Base-by-base conservation (phyloP, 805 yeast genomes). In the Spathaspora gorwiae region DNA sequence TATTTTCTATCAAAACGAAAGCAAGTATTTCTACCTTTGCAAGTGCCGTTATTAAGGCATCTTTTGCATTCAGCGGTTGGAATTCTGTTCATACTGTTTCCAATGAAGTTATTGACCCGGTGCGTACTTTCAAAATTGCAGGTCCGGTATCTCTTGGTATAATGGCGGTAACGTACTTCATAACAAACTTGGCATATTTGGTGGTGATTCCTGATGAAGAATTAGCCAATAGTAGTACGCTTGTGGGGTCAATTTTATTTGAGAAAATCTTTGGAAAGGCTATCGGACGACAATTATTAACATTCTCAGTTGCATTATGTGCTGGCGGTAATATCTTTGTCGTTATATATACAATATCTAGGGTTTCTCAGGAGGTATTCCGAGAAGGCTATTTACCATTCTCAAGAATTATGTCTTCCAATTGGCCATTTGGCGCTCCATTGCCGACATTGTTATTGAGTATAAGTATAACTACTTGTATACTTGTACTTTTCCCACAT, bases 51-150 rank as follows among this genome's bases (percentile, higher is more conserved):
- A 70, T 81, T 19, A 78, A 77, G 52, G 80, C 84, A 1, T 69
- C 77, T 46, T 82, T 79, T 64, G 76, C 83, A 5, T 79, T 73
- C 49, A 70, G 78, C 5, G 88, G 88, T 3, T 82, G 87, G 86
- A 78, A 74, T 50, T 62, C 76, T 7, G 81, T 81, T 7, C 85
- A 81, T 54, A 72, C 80, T 0, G 82, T 79, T 10, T 68, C 83
- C 3, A 78, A 81, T 40, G 88, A 82, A 54, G 75, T 82, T 33
- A 73, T 75, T 47, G 76, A 81, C 48, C 87, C 87, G 1, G 66
- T 68, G 0, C 62, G 76, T 30, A 81, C 86, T 1, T 66, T 81
- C 44, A 78, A 67, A 53, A 74, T 80, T 29, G 84, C 86, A 1
- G 87, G 87, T 2, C 84, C 85, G 0, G 58, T 70, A 2, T 74